Conservation (phyloP, 1,139 yeast genomes). For the Wickerhamiella infanticola region DNA sequence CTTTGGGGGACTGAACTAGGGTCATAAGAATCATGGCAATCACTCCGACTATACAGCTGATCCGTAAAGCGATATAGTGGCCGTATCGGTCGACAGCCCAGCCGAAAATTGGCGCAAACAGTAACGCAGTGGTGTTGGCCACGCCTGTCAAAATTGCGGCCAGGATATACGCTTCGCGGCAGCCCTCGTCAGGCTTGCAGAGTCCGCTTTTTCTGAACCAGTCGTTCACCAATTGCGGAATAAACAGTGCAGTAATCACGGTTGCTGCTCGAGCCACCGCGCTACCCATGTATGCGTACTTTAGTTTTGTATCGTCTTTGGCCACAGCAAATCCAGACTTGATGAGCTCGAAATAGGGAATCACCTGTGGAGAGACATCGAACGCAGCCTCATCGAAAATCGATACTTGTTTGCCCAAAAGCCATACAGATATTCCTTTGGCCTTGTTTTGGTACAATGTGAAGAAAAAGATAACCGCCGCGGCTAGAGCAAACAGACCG, state of each 20-base stretch:
- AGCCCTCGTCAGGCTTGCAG: conserved; percentile 31
- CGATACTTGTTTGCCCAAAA: conserved; percentile 16
- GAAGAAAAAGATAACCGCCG: conserved; percentile 28
- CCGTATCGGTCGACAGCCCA: conserved; percentile 37
- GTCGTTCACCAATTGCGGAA: conserved; percentile 47
- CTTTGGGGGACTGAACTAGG: conserved; percentile 22
- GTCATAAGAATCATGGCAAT: conserved; percentile 26
- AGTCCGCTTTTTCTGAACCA: conserved; percentile 36
- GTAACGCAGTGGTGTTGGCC: conserved; percentile 40
- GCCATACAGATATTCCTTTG: conserved; percentile 20
- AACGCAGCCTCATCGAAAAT: conserved; percentile 21
- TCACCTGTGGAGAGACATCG: conserved; percentile 12
- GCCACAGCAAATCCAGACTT: conserved; percentile 33
- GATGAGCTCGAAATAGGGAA: conserved; percentile 28
- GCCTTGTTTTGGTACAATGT: conserved; percentile 35
- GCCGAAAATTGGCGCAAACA: conserved; percentile 54
- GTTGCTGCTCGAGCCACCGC: conserved; percentile 52
- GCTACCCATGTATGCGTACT: conserved; percentile 44
- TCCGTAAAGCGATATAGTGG: conserved; percentile 24
- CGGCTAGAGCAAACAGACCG: conserved; percentile 29
- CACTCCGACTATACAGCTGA: conserved; percentile 28
- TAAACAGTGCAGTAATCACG: conserved; percentile 43
- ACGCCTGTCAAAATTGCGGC: conserved; percentile 59
- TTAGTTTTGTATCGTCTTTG: conserved; percentile 23
- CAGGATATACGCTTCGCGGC: conserved; percentile 48